Evolutionary conservation across 441 rosid genomes (phyloP).

Genomic region (Euphorbia celastroides): DNA sequence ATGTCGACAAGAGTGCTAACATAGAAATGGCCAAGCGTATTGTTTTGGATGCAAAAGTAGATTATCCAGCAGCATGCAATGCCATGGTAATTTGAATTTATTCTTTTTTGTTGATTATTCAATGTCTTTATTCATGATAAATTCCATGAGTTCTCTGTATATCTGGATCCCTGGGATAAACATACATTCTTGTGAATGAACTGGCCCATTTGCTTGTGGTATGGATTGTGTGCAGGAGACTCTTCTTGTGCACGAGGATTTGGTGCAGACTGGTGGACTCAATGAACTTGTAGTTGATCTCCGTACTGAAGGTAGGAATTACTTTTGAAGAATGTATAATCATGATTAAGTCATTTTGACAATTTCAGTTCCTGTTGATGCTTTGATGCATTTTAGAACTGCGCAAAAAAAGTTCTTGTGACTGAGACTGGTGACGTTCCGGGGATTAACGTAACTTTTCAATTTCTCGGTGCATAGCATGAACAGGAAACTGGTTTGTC

Average conservation of each 20-base stretch:
- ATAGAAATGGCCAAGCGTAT: slow-evolving; percentile 75
- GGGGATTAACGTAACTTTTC: not conserved
- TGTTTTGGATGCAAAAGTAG: slow-evolving; percentile 82
- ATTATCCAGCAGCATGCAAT: slow-evolving; percentile 98
- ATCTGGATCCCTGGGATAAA: slow-evolving; percentile 7
- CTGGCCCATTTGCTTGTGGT: not conserved
- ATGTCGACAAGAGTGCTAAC: slow-evolving; percentile 85
- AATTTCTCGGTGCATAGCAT: not conserved
- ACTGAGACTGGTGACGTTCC: not conserved
- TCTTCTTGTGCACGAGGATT: slow-evolving; percentile 84
- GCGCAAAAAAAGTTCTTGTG: not conserved
- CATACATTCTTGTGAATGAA: slow-evolving; percentile 7
- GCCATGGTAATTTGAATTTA: slow-evolving; percentile 67
- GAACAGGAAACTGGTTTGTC: not conserved
- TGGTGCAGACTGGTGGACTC: slow-evolving; percentile 55
- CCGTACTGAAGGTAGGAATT: slow-evolving; percentile 49
- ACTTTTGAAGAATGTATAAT: not conserved
- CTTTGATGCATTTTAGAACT: not conserved
- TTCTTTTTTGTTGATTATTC: not conserved
- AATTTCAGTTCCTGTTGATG: not conserved
- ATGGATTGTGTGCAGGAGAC: slow-evolving; percentile 61
- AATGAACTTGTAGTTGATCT: slow-evolving; percentile 48
- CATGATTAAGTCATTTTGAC: slow-evolving; percentile 5
- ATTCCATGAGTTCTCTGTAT: not conserved
- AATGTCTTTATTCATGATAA: not conserved